Evolutionary conservation across 176 grass and related monocot species (phyloP), one percentile per base, ranked within the genome.

Genomic region (Cocos nucifera): DNA sequence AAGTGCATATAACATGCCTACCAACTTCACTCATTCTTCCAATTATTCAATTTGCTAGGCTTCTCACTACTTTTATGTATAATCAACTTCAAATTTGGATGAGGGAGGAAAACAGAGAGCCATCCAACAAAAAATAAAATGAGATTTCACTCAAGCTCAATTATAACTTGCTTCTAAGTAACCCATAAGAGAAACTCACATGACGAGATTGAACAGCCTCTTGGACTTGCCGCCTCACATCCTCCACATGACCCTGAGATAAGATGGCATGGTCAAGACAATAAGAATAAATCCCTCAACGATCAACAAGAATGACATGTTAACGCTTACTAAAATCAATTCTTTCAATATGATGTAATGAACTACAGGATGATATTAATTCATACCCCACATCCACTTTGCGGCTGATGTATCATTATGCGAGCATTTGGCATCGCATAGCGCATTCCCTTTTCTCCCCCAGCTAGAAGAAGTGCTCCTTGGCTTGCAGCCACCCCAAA

Each of bases 391-490:
- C 78, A 92, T 78, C 84, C 87, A 65, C 81, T 89, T 80, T 90
- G 84, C 68, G 87, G 84, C 76, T 98, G 93, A 85, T 98, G 93
- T 69, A 98, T 88, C 93, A 98, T 88, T 63, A 98, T 44, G 80
- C 93, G 80, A 25, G 87, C 51, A 83, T 98, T 98, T 69, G 93
- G 93, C 93, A 98, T 98, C 15, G 84, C 78, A 76, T 97, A 97
- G 17, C 87, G 81, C 87, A 97, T 91, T 54, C 93, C 93, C 70
- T 91, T 97, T 75, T 97, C 87, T 69, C 93, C 93, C 16, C 87
- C 93, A 27, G 93, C 87, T 69, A 92, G 82, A 75, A 97, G 61
- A 52, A 97, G 75, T 53, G 93, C 84, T 50, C 75, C 87, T 77
- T 91, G 87, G 70, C 93, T 92, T 56, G 87, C 93, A 66, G 89